Percentiles rank a stretch among this genome's conserved stretches.
Evolutionary conservation across 768 basidiomycete species (phyloP).

Genomic region (Naganishia vishniacii): DNA sequence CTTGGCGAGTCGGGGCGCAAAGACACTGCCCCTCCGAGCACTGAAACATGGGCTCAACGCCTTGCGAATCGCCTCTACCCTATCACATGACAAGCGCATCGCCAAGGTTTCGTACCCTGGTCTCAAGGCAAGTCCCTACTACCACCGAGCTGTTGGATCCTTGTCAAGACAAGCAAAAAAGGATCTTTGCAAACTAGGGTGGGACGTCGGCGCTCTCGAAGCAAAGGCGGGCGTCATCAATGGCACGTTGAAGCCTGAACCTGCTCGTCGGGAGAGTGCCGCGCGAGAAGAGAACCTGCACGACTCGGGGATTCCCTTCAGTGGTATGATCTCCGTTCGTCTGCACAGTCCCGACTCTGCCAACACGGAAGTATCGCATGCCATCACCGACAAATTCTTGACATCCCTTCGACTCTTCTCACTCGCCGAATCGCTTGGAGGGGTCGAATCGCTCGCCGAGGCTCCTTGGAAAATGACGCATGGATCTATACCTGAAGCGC

Average conservation of each 20-base stretch:
- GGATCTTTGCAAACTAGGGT: slow-evolving; percentile 55
- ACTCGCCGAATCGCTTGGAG: slow-evolving; percentile 83
- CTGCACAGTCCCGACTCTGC: slow-evolving; percentile 47
- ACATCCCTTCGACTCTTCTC: slow-evolving; percentile 63
- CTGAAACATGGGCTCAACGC: slow-evolving; percentile 80
- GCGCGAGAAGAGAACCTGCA: neutral
- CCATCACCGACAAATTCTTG: slow-evolving; percentile 61
- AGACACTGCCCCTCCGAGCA: slow-evolving; percentile 85
- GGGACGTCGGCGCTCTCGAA: slow-evolving; percentile 27
- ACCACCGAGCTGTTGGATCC: slow-evolving; percentile 61
- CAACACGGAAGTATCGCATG: slow-evolving; percentile 43
- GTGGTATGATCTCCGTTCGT: slow-evolving; percentile 79
- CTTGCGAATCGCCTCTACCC: slow-evolving; percentile 62
- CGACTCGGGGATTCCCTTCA: slow-evolving; percentile 68
- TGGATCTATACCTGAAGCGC: slow-evolving; percentile 49
- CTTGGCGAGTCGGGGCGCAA: slow-evolving; percentile 82
- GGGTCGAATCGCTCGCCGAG: slow-evolving; percentile 86
- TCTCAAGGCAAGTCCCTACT: slow-evolving; percentile 60
- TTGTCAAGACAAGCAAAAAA: slow-evolving; percentile 62
- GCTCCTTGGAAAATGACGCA: slow-evolving; percentile 87
- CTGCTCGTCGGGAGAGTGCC: slow-evolving; percentile 35
- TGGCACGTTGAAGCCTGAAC: slow-evolving; percentile 35
- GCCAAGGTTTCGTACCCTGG: slow-evolving; percentile 83
- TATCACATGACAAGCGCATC: slow-evolving; percentile 59
- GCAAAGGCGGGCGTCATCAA: slow-evolving; percentile 10